A percentile compares a stretch with the other conserved stretches of the same genome.
These are phyloP conservation scores for Boechera retrofracta DNA, from an alignment of 345 rosid species.

Conservation along the genomic window DNA sequence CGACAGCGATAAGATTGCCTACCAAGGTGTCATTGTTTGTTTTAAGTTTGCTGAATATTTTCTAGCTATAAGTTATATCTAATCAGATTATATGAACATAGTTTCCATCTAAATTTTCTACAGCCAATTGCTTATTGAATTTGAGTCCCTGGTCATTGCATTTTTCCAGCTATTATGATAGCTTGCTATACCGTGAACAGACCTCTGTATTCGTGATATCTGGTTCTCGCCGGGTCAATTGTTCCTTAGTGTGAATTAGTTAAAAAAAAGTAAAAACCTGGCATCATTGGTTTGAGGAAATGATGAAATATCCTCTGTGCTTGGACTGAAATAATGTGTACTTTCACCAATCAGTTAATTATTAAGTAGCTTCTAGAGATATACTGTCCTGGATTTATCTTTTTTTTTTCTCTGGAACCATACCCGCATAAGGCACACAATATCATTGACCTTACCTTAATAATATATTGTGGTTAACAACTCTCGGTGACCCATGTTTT, in stretches of 20 bases:
- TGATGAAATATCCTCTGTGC: slow-evolving; percentile 1
- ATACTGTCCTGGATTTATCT: background rate
- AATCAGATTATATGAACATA: background rate
- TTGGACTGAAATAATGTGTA: slow-evolving; percentile 1
- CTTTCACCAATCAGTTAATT: background rate
- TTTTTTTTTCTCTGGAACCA: background rate
- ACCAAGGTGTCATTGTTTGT: slow-evolving; percentile 52
- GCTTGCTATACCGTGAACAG: background rate
- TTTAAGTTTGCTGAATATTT: slow-evolving; percentile 7
- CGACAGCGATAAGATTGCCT: slow-evolving; percentile 53
- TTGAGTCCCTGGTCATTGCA: background rate
- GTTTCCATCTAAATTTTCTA: background rate
- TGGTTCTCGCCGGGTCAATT: slow-evolving; percentile 18
- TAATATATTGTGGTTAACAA: background rate
- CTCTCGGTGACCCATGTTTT: slow-evolving; percentile 20
- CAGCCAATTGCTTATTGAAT: background rate
- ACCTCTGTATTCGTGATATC: slow-evolving; percentile 9
- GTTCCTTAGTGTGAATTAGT: slow-evolving; percentile 1
- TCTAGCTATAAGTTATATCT: background rate
- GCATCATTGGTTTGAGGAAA: slow-evolving; percentile 13
- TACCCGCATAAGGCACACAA: background rate
- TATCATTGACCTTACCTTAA: background rate
- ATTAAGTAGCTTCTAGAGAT: slow-evolving; percentile 3
- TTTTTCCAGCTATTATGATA: slow-evolving; percentile 4
- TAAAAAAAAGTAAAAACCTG: background rate